Evolutionary conservation across 2,329 filamentous ascomycete genomes (phyloP).

Genomic region (Tolypocladium paradoxum): DNA sequence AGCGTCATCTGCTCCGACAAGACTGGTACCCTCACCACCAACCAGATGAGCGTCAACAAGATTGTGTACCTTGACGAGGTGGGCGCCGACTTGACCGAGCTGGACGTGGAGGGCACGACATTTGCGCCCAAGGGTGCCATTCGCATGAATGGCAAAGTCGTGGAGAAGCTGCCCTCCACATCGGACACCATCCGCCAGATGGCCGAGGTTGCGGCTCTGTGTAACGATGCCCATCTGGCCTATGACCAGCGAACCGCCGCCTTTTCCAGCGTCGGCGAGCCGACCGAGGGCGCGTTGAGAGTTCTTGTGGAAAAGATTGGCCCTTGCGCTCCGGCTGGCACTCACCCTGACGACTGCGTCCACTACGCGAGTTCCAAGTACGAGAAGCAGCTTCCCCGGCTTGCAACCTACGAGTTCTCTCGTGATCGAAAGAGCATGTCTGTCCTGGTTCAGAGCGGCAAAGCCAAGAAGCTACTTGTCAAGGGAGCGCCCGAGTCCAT

Average conservation of each 20-base stretch:
- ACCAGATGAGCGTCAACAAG: conserved; percentile 98
- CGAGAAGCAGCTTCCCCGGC: conserved; percentile 60
- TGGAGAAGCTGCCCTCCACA: conserved; percentile 56
- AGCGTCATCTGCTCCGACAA: conserved; percentile 99
- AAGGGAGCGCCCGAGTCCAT: conserved; percentile 95
- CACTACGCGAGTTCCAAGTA: conserved; percentile 80
- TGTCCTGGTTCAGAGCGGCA: conserved; percentile 66
- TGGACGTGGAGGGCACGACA: conserved; percentile 85
- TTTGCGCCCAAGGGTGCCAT: conserved; percentile 77
- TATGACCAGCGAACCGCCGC: conserved; percentile 66
- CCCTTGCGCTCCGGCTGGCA: conserved; percentile 53
- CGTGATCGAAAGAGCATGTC: conserved; percentile 99
- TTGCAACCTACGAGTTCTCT: conserved; percentile 93
- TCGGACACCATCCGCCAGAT: conserved; percentile 76
- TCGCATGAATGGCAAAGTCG: conserved; percentile 52
- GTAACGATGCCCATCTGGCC: conserved; percentile 78
- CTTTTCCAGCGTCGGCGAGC: conserved; percentile 81
- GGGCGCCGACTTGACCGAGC: conserved; percentile 67
- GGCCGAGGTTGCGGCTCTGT: conserved; percentile 60
- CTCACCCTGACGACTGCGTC: conserved; percentile 50
- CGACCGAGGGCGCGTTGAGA: conserved; percentile 86
- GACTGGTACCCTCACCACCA: conserved; percentile 94
- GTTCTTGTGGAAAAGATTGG: conserved; percentile 92
- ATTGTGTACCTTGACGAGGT: conserved; percentile 70
- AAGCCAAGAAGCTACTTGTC: conserved; percentile 72